These are phyloP conservation scores for Exophiala calicioides DNA, from an alignment of 2,329 filamentous ascomycete species.

Conservation along the genomic window DNA sequence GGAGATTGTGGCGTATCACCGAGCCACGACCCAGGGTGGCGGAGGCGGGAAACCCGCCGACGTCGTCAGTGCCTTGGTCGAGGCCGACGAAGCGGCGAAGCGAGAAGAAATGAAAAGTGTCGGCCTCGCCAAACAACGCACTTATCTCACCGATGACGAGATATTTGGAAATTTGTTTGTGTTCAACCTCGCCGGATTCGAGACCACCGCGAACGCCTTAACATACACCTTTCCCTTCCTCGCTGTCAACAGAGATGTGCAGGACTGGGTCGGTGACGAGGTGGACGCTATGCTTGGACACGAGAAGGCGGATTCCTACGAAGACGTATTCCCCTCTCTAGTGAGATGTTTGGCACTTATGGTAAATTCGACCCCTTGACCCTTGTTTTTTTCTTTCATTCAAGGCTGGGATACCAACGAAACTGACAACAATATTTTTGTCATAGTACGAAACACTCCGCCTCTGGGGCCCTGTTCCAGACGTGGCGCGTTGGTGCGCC, in stretches of 20 bases:
- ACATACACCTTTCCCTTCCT: neutral
- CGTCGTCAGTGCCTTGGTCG: neutral
- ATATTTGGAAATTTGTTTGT: neutral
- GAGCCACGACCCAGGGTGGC: no score
- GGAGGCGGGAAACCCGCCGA: no score
- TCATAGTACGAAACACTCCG: constrained; percentile 33
- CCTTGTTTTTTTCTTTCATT: no score
- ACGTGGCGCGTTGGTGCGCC: constrained; percentile 22
- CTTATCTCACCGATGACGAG: neutral
- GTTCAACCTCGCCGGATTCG: neutral
- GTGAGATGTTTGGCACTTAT: neutral
- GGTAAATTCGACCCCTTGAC: no score
- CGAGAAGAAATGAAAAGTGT: neutral
- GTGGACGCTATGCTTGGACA: neutral
- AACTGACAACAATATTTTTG: no score
- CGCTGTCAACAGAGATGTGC: neutral
- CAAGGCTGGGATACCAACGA: no score
- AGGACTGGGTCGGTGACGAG: neutral
- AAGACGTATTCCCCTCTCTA: neutral
- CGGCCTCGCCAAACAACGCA: neutral
- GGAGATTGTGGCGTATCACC: no score
- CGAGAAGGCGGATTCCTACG: neutral
- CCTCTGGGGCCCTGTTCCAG: constrained; percentile 30
- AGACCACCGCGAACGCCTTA: neutral
- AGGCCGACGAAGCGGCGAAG: neutral